phyloP scores from a whole-genome alignment of 2,329 filamentous ascomycete genomes.

The Trichoderma sp. region DNA sequence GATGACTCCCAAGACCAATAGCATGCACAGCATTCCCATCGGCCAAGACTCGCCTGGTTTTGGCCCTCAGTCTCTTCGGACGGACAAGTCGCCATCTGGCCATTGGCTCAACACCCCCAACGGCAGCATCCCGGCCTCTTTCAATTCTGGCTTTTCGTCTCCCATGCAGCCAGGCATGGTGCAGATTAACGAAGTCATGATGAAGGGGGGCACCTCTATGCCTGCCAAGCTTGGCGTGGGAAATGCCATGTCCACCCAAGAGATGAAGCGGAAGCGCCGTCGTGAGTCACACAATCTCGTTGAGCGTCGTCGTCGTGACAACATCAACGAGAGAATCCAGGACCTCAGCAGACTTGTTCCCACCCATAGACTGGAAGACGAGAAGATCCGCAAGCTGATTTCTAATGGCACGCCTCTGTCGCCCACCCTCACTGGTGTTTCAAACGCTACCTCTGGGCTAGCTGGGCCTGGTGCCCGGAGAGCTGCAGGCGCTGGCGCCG shows the following conservation, averaged over 20 bases:
- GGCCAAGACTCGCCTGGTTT: constrained; percentile 68
- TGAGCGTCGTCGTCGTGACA: constrained; percentile 89
- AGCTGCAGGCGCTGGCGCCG: constrained; percentile 64
- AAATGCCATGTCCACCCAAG: constrained; percentile 69
- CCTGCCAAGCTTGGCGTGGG: constrained; percentile 74
- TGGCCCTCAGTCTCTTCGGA: constrained; percentile 73
- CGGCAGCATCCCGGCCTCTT: constrained; percentile 74
- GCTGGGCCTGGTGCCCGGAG: constrained; percentile 81
- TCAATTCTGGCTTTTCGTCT: constrained; percentile 85
- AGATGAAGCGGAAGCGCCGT: constrained; percentile 87
- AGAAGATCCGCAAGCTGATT: constrained; percentile 93
- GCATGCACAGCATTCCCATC: constrained; percentile 69
- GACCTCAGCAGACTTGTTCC: constrained; percentile 93
- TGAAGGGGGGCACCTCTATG: constrained; percentile 83
- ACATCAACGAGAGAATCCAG: constrained; percentile 98
- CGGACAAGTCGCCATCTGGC: constrained; percentile 78
- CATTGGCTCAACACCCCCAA: constrained; percentile 88
- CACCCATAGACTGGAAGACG: constrained; percentile 87
- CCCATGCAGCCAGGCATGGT: constrained; percentile 67
- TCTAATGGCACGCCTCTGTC: constrained; percentile 89
- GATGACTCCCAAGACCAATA: constrained; percentile 82
- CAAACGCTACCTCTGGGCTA: constrained; percentile 76
- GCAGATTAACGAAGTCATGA: constrained; percentile 84
- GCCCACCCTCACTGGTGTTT: constrained; percentile 70
- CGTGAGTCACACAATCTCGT: constrained; percentile 96